Base-by-base conservation (phyloP, 176 grass and related monocot species). In the Melocanna baccifera region DNA sequence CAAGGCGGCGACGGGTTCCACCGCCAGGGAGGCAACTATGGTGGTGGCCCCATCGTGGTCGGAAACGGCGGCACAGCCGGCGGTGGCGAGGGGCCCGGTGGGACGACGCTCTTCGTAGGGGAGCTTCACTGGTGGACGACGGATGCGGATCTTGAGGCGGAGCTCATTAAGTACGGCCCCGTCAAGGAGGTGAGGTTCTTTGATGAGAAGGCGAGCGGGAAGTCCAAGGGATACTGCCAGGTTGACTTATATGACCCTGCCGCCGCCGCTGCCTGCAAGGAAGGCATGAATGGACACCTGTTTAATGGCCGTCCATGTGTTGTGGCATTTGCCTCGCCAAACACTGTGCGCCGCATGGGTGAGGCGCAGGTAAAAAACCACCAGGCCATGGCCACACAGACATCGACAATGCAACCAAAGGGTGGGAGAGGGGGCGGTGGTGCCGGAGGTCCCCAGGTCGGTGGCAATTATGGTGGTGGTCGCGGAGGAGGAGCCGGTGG, bases 51-150 rank as follows among this genome's bases (percentile, higher is more conserved):
- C 18, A 85, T 85, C 73, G 84, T 87, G 46, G 65, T 88, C 29
- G 87, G 83, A 2, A 81, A 89, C 43, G 84, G 81, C 7, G 87
- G 70, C 1, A 12, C 69, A 2, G 78, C 79, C 16, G 91, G 80
- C 12, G 86, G 83, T 22, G 85, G 84, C 10, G 88, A 83, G 28
- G 89, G 78, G 1, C 87, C 79, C 15, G 88, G 87, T 30, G 92
- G 92, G 18, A 92, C 86, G 16, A 91, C 81, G 22, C 66, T 97
- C 51, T 97, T 97, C 72, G 92, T 94, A 18, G 94, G 92, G 1
- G 94, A 97, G 40, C 94, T 97, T 25, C 92, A 97, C 81, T 97
- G 94, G 94, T 97, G 94, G 94, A 97, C 94, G 39, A 94, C 94
- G 7, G 94, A 97, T 70, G 94, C 90, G 4, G 92, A 97, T 82